Evolutionary conservation across 192 early-diverging fungal genomes (phyloP).

Genomic region (Bifiguratus adelaidae): DNA sequence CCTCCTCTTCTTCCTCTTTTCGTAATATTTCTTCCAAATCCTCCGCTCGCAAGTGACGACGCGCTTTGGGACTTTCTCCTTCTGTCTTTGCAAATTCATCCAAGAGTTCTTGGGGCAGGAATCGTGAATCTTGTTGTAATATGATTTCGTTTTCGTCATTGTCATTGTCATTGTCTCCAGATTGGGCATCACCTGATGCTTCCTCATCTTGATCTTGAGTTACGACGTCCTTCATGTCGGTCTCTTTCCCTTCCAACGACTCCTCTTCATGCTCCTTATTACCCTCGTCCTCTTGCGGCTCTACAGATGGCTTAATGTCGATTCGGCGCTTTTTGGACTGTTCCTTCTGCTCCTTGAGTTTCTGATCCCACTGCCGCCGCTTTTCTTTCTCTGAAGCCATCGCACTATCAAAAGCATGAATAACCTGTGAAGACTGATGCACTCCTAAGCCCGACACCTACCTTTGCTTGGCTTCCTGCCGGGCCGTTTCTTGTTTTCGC

Average conservation of each 20-base stretch:
- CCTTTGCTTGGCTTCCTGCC: conserved; percentile 13
- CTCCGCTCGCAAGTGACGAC: conserved; percentile 14
- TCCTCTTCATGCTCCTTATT: background rate
- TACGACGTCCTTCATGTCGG: background rate
- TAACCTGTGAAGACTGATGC: background rate
- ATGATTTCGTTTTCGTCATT: background rate
- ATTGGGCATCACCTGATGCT: background rate
- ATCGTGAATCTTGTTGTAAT: conserved; percentile 2
- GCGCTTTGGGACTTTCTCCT: conserved; percentile 7
- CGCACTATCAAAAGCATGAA: background rate
- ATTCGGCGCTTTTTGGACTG: conserved; percentile 8
- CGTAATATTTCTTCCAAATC: conserved; percentile 19
- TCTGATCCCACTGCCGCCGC: conserved; percentile 15
- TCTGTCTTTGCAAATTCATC: conserved; percentile 10
- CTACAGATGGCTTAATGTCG: too few relatives aligned
- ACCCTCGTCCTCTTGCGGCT: background rate
- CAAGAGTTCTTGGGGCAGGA: conserved; percentile 10
- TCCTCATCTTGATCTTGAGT: background rate
- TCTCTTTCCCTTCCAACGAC: background rate
- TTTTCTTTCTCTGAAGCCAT: conserved; percentile 16
- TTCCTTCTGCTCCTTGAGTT: conserved; percentile 22
- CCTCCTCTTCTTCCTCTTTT: conserved; percentile 7
- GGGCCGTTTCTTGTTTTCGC: conserved; percentile 3
- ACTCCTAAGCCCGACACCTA: conserved; percentile 1
- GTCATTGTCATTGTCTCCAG: background rate